Base-by-base conservation (phyloP, 768 basidiomycete genomes). In the Pleurotus djamor region DNA sequence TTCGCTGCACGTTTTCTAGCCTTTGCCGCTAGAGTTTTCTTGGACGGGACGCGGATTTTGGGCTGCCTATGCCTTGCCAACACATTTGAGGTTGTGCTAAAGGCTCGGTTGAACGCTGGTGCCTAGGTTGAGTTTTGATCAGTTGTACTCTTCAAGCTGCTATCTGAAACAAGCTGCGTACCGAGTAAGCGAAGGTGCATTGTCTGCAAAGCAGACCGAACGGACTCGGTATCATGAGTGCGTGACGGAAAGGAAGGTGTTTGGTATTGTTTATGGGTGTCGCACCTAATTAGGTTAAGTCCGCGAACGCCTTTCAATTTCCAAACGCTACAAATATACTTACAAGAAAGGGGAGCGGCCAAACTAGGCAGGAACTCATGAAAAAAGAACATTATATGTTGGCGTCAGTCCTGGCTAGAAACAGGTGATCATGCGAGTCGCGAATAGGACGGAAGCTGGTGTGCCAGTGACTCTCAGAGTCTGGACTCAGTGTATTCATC, bases 1-100 rank as follows among this genome's bases (percentile, higher is more conserved):
- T 83, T 74, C 7, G 79, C 77, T 8, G 84, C 85, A 62, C 80
- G 84, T 71, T 83, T 81, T 61, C 80, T 82, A 14, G 80, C 78
- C 67, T 88, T 84, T 34, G 88, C 84, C 34, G 86, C 88, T 34
- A 84, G 76, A 17, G 87, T 83, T 66, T 87, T 87, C 74, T 92
- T 92, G 12, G 86, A 86, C 13, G 83, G 85, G n/a, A 79, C 70
- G 2, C 82, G 79, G 48, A 83, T 79, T 67, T 82, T 84, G 14
- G 74, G 65, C 51, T 68, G 67, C 69, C 83, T 83, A 57, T 80
- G 76, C 61, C 80, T 82, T 5, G 76, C 82, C 43, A 83, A 72
- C 33, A 79, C 65, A 61, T 72, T 67, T 49, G 71, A 72, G 21
- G 76, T 85, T 3, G 81, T 81, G 32, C 82, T 83, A 67, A 91